These are phyloP conservation scores for Aspergillus fructus DNA, from an alignment of 2,329 filamentous ascomycete species.

Conservation along the genomic window DNA sequence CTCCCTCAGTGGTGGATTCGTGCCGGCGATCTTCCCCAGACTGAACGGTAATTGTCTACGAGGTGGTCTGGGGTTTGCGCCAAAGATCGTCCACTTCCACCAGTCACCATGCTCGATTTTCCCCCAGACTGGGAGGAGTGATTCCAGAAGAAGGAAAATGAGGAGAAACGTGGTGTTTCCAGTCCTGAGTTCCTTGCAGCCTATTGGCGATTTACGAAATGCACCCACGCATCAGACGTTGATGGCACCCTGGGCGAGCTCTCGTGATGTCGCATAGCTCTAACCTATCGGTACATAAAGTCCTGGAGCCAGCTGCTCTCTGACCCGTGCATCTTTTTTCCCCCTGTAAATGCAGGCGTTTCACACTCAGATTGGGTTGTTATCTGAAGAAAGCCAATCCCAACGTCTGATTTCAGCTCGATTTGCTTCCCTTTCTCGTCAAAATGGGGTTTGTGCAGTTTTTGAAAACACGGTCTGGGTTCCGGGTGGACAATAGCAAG, in stretches of 20 bases:
- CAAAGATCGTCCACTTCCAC: conserved; percentile 1
- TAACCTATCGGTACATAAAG: conserved; percentile 5
- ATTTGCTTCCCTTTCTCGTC: background rate
- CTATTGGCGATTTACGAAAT: conserved; percentile 1
- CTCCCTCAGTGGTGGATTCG: conserved; percentile 16
- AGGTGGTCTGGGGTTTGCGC: background rate
- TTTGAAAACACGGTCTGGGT: conserved; percentile 31
- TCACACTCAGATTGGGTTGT: background rate
- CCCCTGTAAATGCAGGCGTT: background rate
- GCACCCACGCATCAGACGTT: background rate
- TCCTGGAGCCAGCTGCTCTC: background rate
- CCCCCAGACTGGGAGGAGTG: conserved; percentile 2
- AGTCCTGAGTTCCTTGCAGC: background rate
- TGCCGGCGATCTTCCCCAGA: conserved; percentile 17
- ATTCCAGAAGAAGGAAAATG: background rate
- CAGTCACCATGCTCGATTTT: background rate
- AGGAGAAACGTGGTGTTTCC: conserved; percentile 1
- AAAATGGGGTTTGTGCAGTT: conserved; percentile 31
- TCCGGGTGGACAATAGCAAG: conserved; percentile 34
- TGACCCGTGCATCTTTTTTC: background rate
- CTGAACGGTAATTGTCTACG: conserved; percentile 8
- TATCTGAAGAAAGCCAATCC: background rate
- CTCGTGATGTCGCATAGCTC: conserved; percentile 3
- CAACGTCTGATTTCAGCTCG: background rate
- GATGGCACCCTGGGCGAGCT: background rate